Conservation (phyloP, 2,329 filamentous ascomycete species). For the Stylonectria norvegica region DNA sequence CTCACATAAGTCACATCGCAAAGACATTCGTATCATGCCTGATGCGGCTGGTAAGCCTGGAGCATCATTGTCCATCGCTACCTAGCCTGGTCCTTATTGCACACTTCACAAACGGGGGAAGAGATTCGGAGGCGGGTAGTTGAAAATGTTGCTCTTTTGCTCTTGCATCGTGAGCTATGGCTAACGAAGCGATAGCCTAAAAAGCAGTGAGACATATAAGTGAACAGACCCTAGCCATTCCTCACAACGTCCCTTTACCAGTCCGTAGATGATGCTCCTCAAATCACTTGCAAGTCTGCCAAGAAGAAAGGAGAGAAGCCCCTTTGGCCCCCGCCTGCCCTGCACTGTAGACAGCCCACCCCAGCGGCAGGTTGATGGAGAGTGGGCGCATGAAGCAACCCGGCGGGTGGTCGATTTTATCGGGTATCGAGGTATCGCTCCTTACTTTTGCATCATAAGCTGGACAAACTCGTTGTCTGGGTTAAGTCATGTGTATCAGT, state of each 20-base stretch:
- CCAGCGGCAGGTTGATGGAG: slow-evolving; percentile 4
- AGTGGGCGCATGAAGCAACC: slow-evolving; percentile 15
- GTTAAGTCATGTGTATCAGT: background rate
- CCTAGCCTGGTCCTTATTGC: too few species aligned
- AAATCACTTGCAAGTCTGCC: slow-evolving; percentile 32
- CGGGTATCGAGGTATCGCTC: slow-evolving; percentile 25
- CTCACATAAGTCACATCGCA: too few species aligned
- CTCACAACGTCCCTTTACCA: slow-evolving; percentile 26
- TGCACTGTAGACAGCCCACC: slow-evolving; percentile 16
- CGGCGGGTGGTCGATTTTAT: slow-evolving; percentile 17
- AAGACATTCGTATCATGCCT: too few species aligned
- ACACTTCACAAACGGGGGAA: too few species aligned
- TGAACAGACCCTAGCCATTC: slow-evolving; percentile 25
- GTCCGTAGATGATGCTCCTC: slow-evolving; percentile 26
- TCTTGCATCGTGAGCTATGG: background rate
- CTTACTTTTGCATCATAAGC: slow-evolving; percentile 92
- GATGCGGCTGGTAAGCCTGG: too few species aligned
- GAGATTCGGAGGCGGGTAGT: too few species aligned
- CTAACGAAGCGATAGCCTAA: background rate
- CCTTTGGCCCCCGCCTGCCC: slow-evolving; percentile 16
- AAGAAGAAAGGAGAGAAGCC: slow-evolving; percentile 27
- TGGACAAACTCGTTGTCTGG: slow-evolving; percentile 89
- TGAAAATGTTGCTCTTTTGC: slow-evolving; percentile 1
- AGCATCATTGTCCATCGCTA: too few species aligned
- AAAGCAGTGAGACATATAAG: slow-evolving; percentile 19